phyloP scores from a whole-genome alignment of 2,329 filamentous ascomycete genomes.

The Diaporthe sp. region DNA sequence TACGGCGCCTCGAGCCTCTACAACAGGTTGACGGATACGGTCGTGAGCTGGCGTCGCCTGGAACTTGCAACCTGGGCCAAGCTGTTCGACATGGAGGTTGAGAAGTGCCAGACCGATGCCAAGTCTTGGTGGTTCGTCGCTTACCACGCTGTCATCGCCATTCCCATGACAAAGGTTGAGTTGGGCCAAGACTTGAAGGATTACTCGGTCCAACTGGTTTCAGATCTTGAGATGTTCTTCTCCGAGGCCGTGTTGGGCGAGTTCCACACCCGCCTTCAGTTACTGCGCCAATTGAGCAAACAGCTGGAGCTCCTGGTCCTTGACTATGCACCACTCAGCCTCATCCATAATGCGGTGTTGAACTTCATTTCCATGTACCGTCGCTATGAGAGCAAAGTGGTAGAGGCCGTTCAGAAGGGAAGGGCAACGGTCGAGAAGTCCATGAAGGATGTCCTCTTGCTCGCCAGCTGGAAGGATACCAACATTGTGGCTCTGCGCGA shows the following conservation, averaged over 20 bases:
- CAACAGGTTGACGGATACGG: constrained; percentile 81
- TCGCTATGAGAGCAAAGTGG: constrained; percentile 76
- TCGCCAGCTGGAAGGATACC: constrained; percentile 98
- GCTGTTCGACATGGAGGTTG: constrained; percentile 86
- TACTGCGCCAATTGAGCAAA: constrained; percentile 75
- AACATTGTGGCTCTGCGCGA: constrained; percentile 92
- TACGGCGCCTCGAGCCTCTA: constrained; percentile 80
- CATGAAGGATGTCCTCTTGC: constrained; percentile 90
- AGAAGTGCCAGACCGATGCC: constrained; percentile 82
- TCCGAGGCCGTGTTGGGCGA: constrained; percentile 85
- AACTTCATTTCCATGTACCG: constrained; percentile 85
- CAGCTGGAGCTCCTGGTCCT: constrained; percentile 74
- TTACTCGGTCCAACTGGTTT: constrained; percentile 79
- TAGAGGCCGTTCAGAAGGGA: constrained; percentile 76
- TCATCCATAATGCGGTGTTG: constrained; percentile 74
- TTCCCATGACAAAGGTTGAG: constrained; percentile 76
- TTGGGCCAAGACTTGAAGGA: constrained; percentile 69
- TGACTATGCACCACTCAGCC: constrained; percentile 69
- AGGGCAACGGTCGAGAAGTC: constrained; percentile 86
- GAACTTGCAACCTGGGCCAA: constrained; percentile 94
- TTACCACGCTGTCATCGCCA: constrained; percentile 88
- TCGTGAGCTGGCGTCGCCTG: constrained; percentile 90
- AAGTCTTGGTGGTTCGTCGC: constrained; percentile 97
- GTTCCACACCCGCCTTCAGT: constrained; percentile 77
- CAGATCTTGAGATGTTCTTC: constrained; percentile 85